Evolutionary conservation across 306 rosid genomes (phyloP).

Genomic region (Citrullus amarus): DNA sequence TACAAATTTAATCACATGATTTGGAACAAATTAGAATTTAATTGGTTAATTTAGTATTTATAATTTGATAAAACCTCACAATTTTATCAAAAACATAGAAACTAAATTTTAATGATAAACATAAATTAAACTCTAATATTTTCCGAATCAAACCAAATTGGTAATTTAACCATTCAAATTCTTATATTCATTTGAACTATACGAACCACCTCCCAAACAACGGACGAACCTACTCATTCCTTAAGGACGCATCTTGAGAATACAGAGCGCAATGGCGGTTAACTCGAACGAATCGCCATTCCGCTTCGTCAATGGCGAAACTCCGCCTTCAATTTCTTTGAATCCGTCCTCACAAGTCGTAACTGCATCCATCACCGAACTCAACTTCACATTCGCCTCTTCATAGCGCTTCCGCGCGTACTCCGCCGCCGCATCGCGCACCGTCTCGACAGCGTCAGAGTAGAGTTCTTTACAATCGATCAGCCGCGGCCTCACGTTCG

Average conservation of each 20-base stretch:
- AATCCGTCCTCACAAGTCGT: constrained; percentile 80
- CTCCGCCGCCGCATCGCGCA: constrained; percentile 26
- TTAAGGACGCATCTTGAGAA: constrained; percentile 29
- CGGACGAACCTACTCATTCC: neutral
- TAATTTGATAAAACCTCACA: too few relatives aligned
- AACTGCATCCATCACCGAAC: constrained; percentile 39
- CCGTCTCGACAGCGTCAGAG: constrained; percentile 20
- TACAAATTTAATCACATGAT: too few relatives aligned
- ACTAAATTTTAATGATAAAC: too few relatives aligned
- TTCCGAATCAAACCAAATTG: too few relatives aligned
- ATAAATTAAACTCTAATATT: too few relatives aligned
- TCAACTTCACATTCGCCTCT: constrained; percentile 31
- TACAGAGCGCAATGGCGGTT: constrained; percentile 51
- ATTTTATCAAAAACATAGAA: too few relatives aligned
- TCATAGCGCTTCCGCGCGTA: constrained; percentile 31
- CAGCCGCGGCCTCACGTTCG: constrained; percentile 23
- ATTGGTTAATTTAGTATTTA: too few relatives aligned
- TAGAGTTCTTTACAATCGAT: constrained; percentile 55
- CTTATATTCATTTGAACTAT: neutral
- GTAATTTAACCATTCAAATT: neutral
- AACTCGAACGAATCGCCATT: constrained; percentile 42
- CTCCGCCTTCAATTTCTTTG: constrained; percentile 14
- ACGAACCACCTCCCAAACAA: neutral
- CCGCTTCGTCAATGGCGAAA: constrained; percentile 47
- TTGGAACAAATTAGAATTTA: too few relatives aligned